phyloP scores from a whole-genome alignment of 352 stramenopile species.

The Phytopythium oedochilum region DNA sequence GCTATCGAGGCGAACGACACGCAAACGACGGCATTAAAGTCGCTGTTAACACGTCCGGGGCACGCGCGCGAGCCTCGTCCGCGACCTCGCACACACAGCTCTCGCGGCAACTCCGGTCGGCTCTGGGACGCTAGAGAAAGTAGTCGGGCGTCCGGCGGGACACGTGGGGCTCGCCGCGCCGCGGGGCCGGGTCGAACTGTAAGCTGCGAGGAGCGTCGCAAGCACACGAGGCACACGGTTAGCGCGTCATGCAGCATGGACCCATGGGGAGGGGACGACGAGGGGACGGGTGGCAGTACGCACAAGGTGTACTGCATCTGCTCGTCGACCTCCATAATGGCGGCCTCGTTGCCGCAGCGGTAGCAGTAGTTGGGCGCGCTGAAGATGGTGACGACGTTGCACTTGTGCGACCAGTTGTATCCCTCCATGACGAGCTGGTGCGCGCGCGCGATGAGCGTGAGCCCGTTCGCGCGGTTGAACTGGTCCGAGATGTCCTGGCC shows the following conservation, averaged over 20 bases:
- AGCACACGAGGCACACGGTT: slow-evolving; percentile 7
- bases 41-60: background rate
- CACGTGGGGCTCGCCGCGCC: slow-evolving; percentile 91
- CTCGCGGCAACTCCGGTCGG: too few relatives aligned
- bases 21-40: background rate
- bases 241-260: background rate
- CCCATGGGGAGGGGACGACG: background rate
- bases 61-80: background rate
- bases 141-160: slow-evolving; percentile 93
- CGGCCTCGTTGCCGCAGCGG: slow-evolving; percentile 96
- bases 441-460: slow-evolving; percentile 97
- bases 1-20: background rate
- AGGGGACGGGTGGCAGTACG: slow-evolving; percentile 16
- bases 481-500: slow-evolving; percentile 97
- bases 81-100: background rate
- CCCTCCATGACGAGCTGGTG: slow-evolving; percentile 94
- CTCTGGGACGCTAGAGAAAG: slow-evolving; percentile 74
- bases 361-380: slow-evolving; percentile 99
- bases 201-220: slow-evolving; percentile 47
- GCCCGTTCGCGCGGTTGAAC: slow-evolving; percentile 96
- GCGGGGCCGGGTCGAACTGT: slow-evolving; percentile 93
- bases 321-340: slow-evolving; percentile 97
- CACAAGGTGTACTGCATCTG: slow-evolving; percentile 96
- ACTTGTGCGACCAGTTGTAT: slow-evolving; percentile 92
- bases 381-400: slow-evolving; percentile 98